These are phyloP conservation scores for Lentinus brumalis DNA, from an alignment of 768 basidiomycete species.

Conservation along the genomic window DNA sequence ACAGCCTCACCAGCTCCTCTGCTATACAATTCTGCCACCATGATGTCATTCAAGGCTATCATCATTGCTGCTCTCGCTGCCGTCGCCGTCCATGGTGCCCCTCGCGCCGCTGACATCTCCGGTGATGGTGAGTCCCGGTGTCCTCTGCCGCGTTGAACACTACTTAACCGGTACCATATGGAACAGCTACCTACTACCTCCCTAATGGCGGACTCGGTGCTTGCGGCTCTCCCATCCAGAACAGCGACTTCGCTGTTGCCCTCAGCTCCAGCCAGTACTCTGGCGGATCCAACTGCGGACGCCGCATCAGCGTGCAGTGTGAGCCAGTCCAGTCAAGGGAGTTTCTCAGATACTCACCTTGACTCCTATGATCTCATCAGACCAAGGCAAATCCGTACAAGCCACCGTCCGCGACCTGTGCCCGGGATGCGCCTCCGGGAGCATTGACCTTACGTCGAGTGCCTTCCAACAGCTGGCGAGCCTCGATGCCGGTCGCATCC, in stretches of 20 bases:
- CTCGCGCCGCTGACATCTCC: background rate
- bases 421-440: conserved; percentile 44
- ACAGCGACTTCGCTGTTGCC: conserved; percentile 5
- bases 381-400: conserved; percentile 45
- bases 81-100: background rate
- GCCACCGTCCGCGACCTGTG: conserved; percentile 65
- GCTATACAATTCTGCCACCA: background rate
- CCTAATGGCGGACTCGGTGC: conserved; percentile 3
- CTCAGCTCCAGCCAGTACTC: conserved; percentile 8
- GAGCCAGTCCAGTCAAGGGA: background rate
- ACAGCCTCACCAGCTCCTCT: background rate
- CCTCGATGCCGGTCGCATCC: conserved; percentile 48
- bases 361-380: conserved; percentile 38
- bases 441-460: conserved; percentile 60
- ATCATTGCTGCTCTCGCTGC: background rate
- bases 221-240: conserved; percentile 5
- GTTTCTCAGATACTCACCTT: background rate
- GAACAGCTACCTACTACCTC: conserved; percentile 6
- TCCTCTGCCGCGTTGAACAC: background rate
- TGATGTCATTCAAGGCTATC: background rate
- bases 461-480: conserved; percentile 54
- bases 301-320: conserved; percentile 7
- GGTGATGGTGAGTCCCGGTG: conserved; percentile 1
- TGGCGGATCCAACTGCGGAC: conserved; percentile 5
- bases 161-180: background rate